Percentiles rank a stretch among this genome's conserved stretches.
phyloP scores from a whole-genome alignment of 768 basidiomycete genomes.

The Naganishia vaughanmartiniae region DNA sequence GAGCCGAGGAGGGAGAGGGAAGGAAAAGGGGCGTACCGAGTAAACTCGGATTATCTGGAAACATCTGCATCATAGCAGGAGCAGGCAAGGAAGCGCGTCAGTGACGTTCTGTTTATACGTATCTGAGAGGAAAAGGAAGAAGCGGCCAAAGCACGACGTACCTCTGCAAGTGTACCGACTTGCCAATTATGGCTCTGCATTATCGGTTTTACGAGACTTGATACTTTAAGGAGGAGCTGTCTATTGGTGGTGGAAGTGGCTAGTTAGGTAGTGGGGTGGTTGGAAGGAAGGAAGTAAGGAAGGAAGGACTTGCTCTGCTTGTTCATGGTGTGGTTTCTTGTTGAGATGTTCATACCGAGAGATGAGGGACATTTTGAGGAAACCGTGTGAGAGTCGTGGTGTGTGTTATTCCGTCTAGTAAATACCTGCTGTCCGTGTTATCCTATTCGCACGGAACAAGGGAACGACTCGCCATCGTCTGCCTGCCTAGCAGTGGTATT shows the following conservation, averaged over 20 bases:
- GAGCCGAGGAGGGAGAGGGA: background rate
- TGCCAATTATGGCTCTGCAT: slow-evolving; percentile 83
- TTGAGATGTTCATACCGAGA: slow-evolving; percentile 43
- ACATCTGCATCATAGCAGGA: slow-evolving; percentile 66
- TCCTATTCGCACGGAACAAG: no score
- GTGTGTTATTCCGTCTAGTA: no score
- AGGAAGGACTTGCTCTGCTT: slow-evolving; percentile 40
- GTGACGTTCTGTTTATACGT: no score
- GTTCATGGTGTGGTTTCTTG: slow-evolving; percentile 40
- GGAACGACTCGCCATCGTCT: no score
- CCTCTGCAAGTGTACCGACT: slow-evolving; percentile 50
- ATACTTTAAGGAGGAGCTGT: slow-evolving; percentile 45
- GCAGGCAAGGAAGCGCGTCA: background rate
- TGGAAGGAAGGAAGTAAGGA: background rate
- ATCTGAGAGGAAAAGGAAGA: background rate
- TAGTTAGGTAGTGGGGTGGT: no score
- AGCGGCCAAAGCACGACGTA: background rate
- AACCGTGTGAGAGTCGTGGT: no score
- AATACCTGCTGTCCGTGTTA: no score
- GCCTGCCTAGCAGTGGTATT: no score
- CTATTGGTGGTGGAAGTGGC: slow-evolving; percentile 31
- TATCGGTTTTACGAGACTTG: slow-evolving; percentile 77
- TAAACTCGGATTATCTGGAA: slow-evolving; percentile 69
- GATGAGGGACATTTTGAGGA: slow-evolving; percentile 34
- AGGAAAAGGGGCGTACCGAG: slow-evolving; percentile 60